Percentiles rank a stretch among this genome's conserved stretches.
phyloP scores from a whole-genome alignment of 176 grass and related monocot genomes.

The maize (Zea mays) region DNA sequence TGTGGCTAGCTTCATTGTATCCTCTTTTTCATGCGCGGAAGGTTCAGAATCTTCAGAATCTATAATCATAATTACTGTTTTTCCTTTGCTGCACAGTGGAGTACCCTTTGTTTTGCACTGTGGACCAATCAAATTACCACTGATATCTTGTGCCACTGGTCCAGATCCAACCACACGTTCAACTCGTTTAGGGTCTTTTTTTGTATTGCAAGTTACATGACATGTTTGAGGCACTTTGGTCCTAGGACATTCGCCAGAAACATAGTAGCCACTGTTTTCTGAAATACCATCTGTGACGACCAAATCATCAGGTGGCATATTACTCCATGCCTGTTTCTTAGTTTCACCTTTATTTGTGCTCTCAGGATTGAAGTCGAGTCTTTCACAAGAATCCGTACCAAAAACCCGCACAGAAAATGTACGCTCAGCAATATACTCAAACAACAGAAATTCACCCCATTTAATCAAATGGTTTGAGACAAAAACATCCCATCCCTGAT shows the following conservation, averaged over 20 bases:
- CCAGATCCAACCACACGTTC: background rate
- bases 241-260: constrained; percentile 16
- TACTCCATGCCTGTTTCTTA: constrained; percentile 1
- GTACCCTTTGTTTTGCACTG: constrained; percentile 26
- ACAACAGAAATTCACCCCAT: constrained; percentile 49
- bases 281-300: background rate
- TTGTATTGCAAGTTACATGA: background rate
- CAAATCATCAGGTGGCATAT: constrained; percentile 11
- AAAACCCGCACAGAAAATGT: constrained; percentile 63
- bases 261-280: background rate
- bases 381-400: constrained; percentile 43
- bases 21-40: background rate
- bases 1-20: background rate
- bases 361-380: constrained; percentile 27
- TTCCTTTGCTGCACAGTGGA: background rate
- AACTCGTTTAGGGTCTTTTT: constrained; percentile 8
- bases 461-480: constrained; percentile 53
- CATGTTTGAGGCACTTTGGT: background rate
- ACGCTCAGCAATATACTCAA: constrained; percentile 32
- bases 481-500: constrained; percentile 63
- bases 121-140: background rate
- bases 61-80: background rate
- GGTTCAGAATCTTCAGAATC: constrained; percentile 23
- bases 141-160: background rate
- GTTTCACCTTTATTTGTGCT: background rate